Evolutionary conservation across 2,329 filamentous ascomycete genomes (phyloP), one percentile per base, ranked within the genome.

Genomic region (Scleromitrula shiraiana): DNA sequence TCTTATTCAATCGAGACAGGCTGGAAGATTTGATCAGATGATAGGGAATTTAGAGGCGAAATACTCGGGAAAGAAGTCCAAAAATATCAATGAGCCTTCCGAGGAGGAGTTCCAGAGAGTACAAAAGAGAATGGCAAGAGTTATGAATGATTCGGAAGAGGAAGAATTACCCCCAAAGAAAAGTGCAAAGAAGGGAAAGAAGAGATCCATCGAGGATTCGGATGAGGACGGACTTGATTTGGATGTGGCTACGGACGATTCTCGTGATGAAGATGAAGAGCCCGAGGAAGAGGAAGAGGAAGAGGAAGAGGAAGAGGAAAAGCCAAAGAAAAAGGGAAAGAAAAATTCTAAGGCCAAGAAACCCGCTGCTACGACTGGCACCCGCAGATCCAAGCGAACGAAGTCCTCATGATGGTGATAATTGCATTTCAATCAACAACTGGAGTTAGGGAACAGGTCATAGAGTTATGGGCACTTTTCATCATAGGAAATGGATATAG

Each of bases 1-100:
- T 2, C 64, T 94, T 60, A 95, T 95, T 53, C 76, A 78, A 62
- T 74, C 77, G 60, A 78, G 83, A 39, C 85, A 93, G 64, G 73
- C 83, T 56, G 74, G 75, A 35, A 72, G 85, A 27, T 72, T 68
- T 9, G 67, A 68, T 23, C 71, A 70, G 30, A 88, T 94, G 63
- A 69, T 95, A 20, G 85, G 86, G 53, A 71, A 77, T 41, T 67
- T 95, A 41, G 87, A 87, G 50, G 85, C 82, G 41, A 94, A 91
- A 68, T 94, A 94, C 64, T 69, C 75, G 60, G 72, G 70, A 9
- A 72, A 72, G 61, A 79, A 77, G 61, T 68, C 66, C 22, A 64
- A 72, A 78, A 1, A 77, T 1, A 83, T 88, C 57, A 82, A 82
- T 58, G 68, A 60, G 41, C 75, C 77, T 1, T 75, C 75, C 0